Percentiles rank a stretch among this genome's conserved stretches.
Conservation (phyloP, 1,284 basidiomycete species). For the Ustilago bromivora region DNA sequence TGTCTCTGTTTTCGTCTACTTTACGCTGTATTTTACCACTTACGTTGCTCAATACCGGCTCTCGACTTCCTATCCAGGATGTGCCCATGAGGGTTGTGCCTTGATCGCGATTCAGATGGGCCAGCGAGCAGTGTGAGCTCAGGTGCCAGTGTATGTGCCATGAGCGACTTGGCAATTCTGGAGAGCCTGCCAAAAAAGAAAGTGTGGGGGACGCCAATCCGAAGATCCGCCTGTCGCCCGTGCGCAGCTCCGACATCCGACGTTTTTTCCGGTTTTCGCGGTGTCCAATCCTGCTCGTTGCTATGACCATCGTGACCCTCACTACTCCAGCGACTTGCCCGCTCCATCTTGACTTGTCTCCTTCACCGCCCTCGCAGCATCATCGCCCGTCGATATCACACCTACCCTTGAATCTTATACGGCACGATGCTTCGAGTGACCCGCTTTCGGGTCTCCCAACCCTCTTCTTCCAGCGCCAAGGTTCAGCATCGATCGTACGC, state of each 20-base stretch:
- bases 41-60: not conserved
- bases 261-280: slow-evolving; percentile 17
- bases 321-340: not conserved
- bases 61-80: not conserved
- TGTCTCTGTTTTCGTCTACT: not conserved
- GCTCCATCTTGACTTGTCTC: not conserved
- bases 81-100: no score
- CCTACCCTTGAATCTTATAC: not conserved
- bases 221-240: slow-evolving; percentile 1
- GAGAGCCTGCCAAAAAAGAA: not conserved
- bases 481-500: not conserved
- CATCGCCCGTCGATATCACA: not conserved
- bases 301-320: not conserved
- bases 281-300: not conserved
- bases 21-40: slow-evolving; percentile 27
- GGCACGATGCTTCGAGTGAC: not conserved
- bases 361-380: not conserved
- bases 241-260: slow-evolving; percentile 34
- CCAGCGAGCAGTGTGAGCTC: no score
- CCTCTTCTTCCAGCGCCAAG: not conserved
- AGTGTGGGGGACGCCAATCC: slow-evolving; percentile 16
- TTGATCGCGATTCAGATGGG: no score
- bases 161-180: not conserved
- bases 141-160: no score
- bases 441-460: not conserved